phyloP scores from a whole-genome alignment of 2,329 filamentous ascomycete species.

The Arthrinium puccinioides region DNA sequence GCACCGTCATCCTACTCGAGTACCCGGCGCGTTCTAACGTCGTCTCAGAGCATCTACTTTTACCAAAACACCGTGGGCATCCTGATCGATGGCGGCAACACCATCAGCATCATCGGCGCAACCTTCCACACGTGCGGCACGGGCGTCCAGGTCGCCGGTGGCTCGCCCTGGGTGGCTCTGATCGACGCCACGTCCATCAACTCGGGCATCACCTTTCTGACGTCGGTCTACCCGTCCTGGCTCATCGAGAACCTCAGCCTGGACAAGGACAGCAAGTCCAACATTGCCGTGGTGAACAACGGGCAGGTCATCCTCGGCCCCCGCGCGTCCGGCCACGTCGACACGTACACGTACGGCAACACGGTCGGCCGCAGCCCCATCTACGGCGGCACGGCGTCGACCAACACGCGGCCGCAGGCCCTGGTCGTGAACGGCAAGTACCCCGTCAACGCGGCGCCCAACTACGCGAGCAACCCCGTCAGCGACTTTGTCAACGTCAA shows the following conservation, averaged over 20 bases:
- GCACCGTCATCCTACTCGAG: too few relatives aligned
- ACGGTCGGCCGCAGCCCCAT: slow-evolving; percentile 31
- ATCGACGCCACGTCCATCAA: slow-evolving; percentile 32
- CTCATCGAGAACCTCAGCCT: slow-evolving; percentile 35
- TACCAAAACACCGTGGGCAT: slow-evolving; percentile 33
- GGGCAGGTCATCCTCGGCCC: slow-evolving; percentile 19
- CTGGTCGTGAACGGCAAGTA: slow-evolving; percentile 30
- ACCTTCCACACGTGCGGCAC: slow-evolving; percentile 32
- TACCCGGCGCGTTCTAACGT: slow-evolving; percentile 34
- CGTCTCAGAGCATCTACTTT: slow-evolving; percentile 37
- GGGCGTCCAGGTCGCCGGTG: slow-evolving; percentile 27
- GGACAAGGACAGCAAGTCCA: slow-evolving; percentile 27
- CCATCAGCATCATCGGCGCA: slow-evolving; percentile 30
- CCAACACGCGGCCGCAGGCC: slow-evolving; percentile 23
- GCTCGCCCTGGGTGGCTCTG: slow-evolving; percentile 31
- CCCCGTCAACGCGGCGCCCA: slow-evolving; percentile 29
- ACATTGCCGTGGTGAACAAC: slow-evolving; percentile 25
- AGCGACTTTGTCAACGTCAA: slow-evolving; percentile 33
- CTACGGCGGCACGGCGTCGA: slow-evolving; percentile 25
- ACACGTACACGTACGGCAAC: slow-evolving; percentile 34
- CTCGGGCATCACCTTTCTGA: slow-evolving; percentile 31
- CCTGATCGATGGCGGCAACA: slow-evolving; percentile 27
- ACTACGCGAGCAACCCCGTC: slow-evolving; percentile 25
- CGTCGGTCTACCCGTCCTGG: slow-evolving; percentile 30
- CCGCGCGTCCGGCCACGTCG: slow-evolving; percentile 18